Percentiles rank a stretch among this genome's conserved stretches.
These are phyloP conservation scores for Candida ponderosae DNA, from an alignment of 805 yeast genomes.

Conservation along the genomic window DNA sequence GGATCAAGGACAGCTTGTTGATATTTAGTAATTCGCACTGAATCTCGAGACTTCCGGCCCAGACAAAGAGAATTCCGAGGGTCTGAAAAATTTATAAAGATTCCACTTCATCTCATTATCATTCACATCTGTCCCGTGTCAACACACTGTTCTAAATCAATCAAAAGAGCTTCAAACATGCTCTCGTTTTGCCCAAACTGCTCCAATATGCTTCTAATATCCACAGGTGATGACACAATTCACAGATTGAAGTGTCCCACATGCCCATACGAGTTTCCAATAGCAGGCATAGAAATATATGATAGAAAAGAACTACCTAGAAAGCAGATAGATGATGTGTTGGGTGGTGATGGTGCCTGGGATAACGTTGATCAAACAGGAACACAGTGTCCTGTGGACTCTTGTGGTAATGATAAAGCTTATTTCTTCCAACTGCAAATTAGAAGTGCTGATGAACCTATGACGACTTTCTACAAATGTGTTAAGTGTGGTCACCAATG, in stretches of 20 bases:
- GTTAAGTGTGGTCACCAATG: constrained; percentile 90
- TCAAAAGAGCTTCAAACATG: constrained; percentile 31
- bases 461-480: constrained; percentile 95
- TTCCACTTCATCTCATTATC: too few relatives aligned
- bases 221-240: constrained; percentile 49
- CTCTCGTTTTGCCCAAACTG: constrained; percentile 93
- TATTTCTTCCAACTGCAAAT: constrained; percentile 96
- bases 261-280: constrained; percentile 92
- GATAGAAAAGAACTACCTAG: constrained; percentile 79
- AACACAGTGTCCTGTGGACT: constrained; percentile 84
- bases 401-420: constrained; percentile 85
- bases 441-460: constrained; percentile 97
- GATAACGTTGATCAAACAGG: constrained; percentile 95
- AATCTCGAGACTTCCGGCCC: too few relatives aligned
- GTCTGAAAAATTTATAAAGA: too few relatives aligned
- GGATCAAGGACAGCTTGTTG: too few relatives aligned
- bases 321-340: constrained; percentile 91
- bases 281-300: constrained; percentile 72
- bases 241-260: constrained; percentile 83
- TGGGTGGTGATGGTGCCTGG: constrained; percentile 98
- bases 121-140: too few relatives aligned
- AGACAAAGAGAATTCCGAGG: too few relatives aligned
- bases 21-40: too few relatives aligned
- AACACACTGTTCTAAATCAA: too few relatives aligned
- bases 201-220: constrained; percentile 77